Base-by-base conservation (phyloP, 805 yeast genomes). In the Metschnikowia matae region DNA sequence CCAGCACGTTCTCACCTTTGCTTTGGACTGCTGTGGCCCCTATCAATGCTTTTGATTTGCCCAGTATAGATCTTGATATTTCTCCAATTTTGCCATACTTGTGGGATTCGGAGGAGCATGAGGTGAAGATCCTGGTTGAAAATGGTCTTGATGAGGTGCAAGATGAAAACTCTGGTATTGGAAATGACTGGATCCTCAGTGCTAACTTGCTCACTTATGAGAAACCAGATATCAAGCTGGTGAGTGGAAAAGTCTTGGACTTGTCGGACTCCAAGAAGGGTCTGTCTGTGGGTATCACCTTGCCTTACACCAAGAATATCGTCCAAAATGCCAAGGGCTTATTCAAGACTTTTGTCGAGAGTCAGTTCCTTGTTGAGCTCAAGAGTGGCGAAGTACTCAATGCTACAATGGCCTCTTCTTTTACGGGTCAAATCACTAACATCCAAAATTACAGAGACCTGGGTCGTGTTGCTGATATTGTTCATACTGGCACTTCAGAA, bases 1-100 rank as follows among this genome's bases (percentile, higher is more conserved):
- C 96, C 1, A 96, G 96, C 6, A 96, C 96, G 2, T 68, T 83
- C 33, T 79, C 90, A 1, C 96, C 96, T 1, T 75, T 84, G 3
- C 68, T 89, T 43, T 89, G 96, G 96, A 75, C 78, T 45, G 89
- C 95, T 3, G 80, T 87, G 53, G 96, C 89, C 6, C 83, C 88
- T 2, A 75, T 79, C 17, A 78, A 82, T 51, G 84, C 96, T 0
- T 87, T 83, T 67, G 95, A 89, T 63, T 70, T 89, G 31, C 82
- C 81, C 15, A 77, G 85, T n/a, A 72, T 85, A 55, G 84, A 82
- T 50, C 63, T 89, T 42, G 96, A 89, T 55, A 59, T 89, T 43
- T 79, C 92, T 10, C 81, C 87, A 0, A 74, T 83, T 54, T 67
- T 89, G 51, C 94, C 96, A 2, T 63, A 69, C n/a, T 63, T 89